These are phyloP conservation scores for Clarireedia monteithiana DNA, from an alignment of 2,329 filamentous ascomycete species.

Conservation along the genomic window DNA sequence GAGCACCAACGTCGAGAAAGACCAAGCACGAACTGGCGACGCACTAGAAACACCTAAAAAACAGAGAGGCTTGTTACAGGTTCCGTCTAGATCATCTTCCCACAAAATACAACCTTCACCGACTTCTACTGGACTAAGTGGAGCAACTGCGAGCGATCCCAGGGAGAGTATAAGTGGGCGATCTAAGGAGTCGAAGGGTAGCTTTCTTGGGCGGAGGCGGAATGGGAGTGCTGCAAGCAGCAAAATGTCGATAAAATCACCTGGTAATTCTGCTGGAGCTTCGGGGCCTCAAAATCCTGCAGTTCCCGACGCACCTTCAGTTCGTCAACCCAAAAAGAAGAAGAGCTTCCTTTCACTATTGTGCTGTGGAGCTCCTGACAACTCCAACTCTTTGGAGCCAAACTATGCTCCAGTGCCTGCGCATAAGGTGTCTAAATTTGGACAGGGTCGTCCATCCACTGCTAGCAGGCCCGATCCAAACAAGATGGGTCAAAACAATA, in stretches of 20 bases:
- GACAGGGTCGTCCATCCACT: constrained; percentile 27
- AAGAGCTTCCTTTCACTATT: constrained; percentile 39
- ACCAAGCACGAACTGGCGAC: constrained; percentile 17
- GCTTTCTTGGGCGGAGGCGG: constrained; percentile 53
- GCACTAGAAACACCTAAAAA: constrained; percentile 30
- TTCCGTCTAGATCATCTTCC: constrained; percentile 56
- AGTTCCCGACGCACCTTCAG: constrained; percentile 23
- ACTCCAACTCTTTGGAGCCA: constrained; percentile 33
- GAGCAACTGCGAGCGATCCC: constrained; percentile 49
- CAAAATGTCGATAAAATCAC: constrained; percentile 45
- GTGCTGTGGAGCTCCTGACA: constrained; percentile 39
- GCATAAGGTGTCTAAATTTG: constrained; percentile 37
- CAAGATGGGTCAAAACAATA: constrained; percentile 13
- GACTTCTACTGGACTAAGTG: constrained; percentile 52
- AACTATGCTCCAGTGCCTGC: constrained; percentile 36
- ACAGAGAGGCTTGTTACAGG: constrained; percentile 45
- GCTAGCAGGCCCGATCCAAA: constrained; percentile 25
- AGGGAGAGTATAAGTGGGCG: constrained; percentile 55
- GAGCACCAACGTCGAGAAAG: constrained; percentile 23
- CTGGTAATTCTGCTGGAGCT: constrained; percentile 32
- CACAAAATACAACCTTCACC: constrained; percentile 52
- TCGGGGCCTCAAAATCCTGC: constrained; percentile 29
- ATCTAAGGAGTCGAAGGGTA: constrained; percentile 59
- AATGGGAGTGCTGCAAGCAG: constrained; percentile 62
- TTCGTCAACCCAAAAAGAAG: constrained; percentile 31